phyloP scores from a whole-genome alignment of 108 stramenopile genomes.

The Licmophora abbreviata region DNA sequence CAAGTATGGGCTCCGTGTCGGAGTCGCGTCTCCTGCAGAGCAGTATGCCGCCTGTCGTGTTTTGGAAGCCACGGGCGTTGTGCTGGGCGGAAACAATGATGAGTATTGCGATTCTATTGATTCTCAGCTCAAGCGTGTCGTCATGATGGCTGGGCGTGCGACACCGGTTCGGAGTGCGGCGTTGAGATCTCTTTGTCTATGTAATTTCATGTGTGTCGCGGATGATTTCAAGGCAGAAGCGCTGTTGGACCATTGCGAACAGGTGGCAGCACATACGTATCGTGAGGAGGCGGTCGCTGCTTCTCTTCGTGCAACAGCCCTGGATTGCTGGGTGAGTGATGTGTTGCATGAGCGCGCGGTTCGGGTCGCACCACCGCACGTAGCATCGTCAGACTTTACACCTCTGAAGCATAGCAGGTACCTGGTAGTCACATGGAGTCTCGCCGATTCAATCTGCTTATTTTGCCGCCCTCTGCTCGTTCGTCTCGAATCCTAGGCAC shows the following conservation, averaged over 20 bases:
- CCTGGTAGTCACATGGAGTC: no score
- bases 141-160: slow-evolving; percentile 52
- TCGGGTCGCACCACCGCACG: no score
- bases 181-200: slow-evolving; percentile 59
- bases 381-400: no score
- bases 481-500: no score
- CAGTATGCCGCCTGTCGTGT: slow-evolving; percentile 84
- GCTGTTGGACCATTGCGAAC: slow-evolving; percentile 64
- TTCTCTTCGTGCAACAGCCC: slow-evolving; percentile 49
- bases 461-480: no score
- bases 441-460: no score
- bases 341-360: no score
- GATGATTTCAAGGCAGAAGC: slow-evolving; percentile 36
- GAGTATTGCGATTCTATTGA: slow-evolving; percentile 42
- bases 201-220: slow-evolving; percentile 49
- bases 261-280: slow-evolving; percentile 29
- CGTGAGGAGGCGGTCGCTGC: slow-evolving; percentile 45
- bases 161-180: slow-evolving; percentile 61
- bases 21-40: slow-evolving; percentile 45
- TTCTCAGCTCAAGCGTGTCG: slow-evolving; percentile 30
- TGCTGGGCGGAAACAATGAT: slow-evolving; percentile 51
- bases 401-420: no score
- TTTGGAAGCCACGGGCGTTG: slow-evolving; percentile 57
- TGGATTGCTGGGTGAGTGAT: slow-evolving; percentile 86
- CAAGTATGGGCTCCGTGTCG: slow-evolving; percentile 23